Base-by-base conservation (phyloP, 1,139 yeast species). In the Groenewaldozyma auringiensis region DNA sequence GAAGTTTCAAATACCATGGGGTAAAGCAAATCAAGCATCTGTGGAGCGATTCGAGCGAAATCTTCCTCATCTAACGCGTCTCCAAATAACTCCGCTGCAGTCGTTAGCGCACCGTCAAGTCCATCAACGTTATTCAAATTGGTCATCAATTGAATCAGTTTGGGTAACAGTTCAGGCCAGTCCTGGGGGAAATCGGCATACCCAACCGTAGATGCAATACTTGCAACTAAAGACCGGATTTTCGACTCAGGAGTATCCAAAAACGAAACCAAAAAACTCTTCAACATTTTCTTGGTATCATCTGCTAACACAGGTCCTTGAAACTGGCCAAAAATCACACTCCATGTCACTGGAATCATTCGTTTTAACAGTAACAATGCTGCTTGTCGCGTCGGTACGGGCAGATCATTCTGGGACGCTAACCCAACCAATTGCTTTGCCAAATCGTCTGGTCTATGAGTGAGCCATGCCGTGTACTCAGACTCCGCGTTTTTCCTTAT, bases 171-270 rank as follows among this genome's bases (percentile, higher is more conserved):
- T 27, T 72, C 74, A 0, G 96, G 95, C 97, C 97, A 92, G 59
- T 87, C 95, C 57, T 92, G 97, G 0, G 98, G 98, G 59, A 78
- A 89, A 59, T 92, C 98, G 1, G 82, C 84, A 1, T 86, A 83
- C 0, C 95, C 89, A 21, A 92, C 84, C 56, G 84, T 94, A 1
- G 85, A 84, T 21, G 87, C 76, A 13, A 86, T 81, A 53, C 86
- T 81, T 0, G 92, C 79, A 2, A 84, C 77, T 42, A 85, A 76
- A 34, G 74, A 74, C 49, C 88, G 70, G 16, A 88, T 67, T 56
- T 83, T 83, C n/a, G 83, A 70, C 50, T 75, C 74, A 0, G 70
- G 60, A 6, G 72, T 61, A 1, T 76, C 66, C n/a, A 83, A 72
- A 36, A 85, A 61, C 8, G 63, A 54, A 43, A 89, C 54, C 45